These are phyloP conservation scores for Aspergillus hiratsukae DNA, from an alignment of 2,329 filamentous ascomycete species.

Conservation along the genomic window DNA sequence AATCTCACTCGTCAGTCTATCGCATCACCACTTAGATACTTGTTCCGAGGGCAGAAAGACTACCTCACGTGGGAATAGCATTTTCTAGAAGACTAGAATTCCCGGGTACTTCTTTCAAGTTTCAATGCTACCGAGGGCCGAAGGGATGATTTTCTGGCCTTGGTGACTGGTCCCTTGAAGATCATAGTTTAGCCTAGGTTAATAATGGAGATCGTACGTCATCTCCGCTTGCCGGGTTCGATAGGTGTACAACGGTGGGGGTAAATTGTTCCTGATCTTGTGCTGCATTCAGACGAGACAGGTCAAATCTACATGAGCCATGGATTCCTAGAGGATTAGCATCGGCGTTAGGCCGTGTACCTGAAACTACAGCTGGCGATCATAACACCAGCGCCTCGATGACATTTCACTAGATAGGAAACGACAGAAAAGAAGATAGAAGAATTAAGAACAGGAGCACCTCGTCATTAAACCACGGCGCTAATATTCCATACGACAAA, in stretches of 20 bases:
- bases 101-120: not conserved
- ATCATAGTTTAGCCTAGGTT: not conserved
- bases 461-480: constrained; percentile 5
- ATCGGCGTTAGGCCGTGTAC: too few species aligned
- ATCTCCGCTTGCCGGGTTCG: not conserved
- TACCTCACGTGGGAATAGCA: not conserved
- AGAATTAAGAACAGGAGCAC: constrained; percentile 1
- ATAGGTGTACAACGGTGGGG: not conserved
- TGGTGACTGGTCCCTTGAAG: not conserved
- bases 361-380: too few species aligned
- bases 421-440: not conserved
- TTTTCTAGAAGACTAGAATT: not conserved
- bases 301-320: not conserved
- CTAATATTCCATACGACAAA: constrained; percentile 6
- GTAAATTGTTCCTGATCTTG: not conserved
- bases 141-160: not conserved
- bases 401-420: not conserved
- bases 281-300: not conserved
- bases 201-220: not conserved
- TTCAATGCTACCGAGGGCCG: not conserved
- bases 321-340: not conserved
- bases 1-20: not conserved
- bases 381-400: too few species aligned
- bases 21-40: not conserved
- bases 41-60: not conserved